phyloP scores from a whole-genome alignment of 2,329 filamentous ascomycete species.

The Aspergillus jensenii region DNA sequence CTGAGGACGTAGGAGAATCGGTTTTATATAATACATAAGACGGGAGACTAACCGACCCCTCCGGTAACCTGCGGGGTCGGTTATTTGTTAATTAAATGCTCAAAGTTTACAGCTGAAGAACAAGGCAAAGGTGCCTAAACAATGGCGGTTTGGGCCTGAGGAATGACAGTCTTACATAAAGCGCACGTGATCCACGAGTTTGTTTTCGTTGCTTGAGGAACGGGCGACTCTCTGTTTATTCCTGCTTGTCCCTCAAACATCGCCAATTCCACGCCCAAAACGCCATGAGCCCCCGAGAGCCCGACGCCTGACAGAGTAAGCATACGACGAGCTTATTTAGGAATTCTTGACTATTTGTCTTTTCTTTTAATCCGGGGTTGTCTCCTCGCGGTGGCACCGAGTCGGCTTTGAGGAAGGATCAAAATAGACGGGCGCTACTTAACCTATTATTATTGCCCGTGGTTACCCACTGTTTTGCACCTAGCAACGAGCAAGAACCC shows the following conservation, averaged over 20 bases:
- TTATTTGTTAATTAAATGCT: no score
- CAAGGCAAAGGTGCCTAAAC: neutral
- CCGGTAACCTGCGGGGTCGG: no score
- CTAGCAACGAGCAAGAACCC: constrained; percentile 20
- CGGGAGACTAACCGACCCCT: no score
- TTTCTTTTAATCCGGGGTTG: constrained; percentile 1
- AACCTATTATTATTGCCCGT: constrained; percentile 24
- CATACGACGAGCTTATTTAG: neutral
- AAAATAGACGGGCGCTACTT: constrained; percentile 25
- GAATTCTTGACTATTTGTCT: neutral
- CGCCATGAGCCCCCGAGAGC: constrained; percentile 24
- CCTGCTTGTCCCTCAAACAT: constrained; percentile 22
- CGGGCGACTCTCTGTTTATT: constrained; percentile 40
- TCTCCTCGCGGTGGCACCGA: constrained; percentile 16
- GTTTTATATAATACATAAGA: no score
- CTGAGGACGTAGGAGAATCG: no score
- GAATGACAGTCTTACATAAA: constrained; percentile 25
- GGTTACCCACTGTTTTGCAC: constrained; percentile 26
- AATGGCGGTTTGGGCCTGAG: neutral
- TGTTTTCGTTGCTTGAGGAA: constrained; percentile 45
- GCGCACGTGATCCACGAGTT: constrained; percentile 34
- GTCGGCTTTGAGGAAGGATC: constrained; percentile 22
- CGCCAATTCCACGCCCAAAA: constrained; percentile 18
- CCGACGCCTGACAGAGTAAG: constrained; percentile 13
- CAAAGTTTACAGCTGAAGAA: neutral